Base-by-base conservation (phyloP, 192 early-diverging fungal genomes). In the Entophlyctis helioformis region DNA sequence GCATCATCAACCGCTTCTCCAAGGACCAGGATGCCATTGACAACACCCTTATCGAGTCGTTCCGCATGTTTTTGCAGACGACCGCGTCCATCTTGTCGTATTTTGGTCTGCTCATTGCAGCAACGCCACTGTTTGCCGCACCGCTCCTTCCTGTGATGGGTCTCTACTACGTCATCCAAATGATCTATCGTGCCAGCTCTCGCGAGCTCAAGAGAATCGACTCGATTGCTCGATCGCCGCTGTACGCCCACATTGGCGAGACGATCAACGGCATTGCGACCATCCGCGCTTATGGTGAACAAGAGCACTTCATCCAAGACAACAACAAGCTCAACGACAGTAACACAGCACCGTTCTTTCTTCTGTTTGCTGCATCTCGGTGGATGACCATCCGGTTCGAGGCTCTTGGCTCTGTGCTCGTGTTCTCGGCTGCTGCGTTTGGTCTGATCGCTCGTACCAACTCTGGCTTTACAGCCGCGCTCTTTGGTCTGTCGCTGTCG, bases 181-280 rank as follows among this genome's bases (percentile, higher is more conserved):
- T 64, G 10, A 66, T 88, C 28, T 97, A 93, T 60, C 67, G 86
- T 24, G 54, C 78, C 5, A 81, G 82, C 1, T 86, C 83, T 0
- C 81, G 89, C 22, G 89, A 95, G 59, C 45, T 97, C 24, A 90
- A 91, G 54, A 80, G 87, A 18, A 60, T 96, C 2, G 87, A 90
- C 41, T 85, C 87, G 11, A 74, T 87, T 18, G 61, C 87, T 15
- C 71, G 86, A 25, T 83, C 82, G 2, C 85, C 89, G 1, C 62
- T 96, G 2, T 91, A 87, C 53, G 71, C 90, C 0, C 85, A 85
- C 44, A 54, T 93, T 46, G 54, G 78, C 8, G 87, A 91, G 42
- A 78, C 84, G 0, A 54, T 92, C 15, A 76, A 69, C 21, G 93
- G 93, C 0, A 45, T 89, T 93, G 84, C 49, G n/a, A n/a, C n/a